Conservation (phyloP, 306 rosid species). For the Castanopsis chinensis region DNA sequence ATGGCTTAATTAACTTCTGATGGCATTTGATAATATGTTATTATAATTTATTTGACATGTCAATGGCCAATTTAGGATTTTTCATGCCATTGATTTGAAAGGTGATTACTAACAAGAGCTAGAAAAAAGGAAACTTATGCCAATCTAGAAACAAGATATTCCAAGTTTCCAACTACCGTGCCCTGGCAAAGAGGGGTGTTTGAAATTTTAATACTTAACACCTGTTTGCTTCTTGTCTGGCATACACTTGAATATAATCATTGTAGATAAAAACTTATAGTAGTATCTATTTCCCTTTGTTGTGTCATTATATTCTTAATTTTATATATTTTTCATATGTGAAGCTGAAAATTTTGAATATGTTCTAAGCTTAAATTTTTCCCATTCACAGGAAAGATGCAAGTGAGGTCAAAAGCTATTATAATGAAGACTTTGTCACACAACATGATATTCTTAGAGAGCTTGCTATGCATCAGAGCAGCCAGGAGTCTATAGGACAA, state of each 20-base stretch:
- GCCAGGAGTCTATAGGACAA: constrained; percentile 20
- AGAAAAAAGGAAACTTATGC: neutral
- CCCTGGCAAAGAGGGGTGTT: neutral
- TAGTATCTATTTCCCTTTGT: neutral
- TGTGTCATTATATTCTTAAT: neutral
- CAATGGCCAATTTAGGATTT: neutral
- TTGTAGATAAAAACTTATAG: neutral
- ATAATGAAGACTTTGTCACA: constrained; percentile 43
- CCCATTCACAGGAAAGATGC: constrained; percentile 38
- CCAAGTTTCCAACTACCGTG: too few species aligned
- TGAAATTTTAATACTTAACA: neutral
- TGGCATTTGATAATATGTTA: neutral
- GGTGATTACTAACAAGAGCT: neutral
- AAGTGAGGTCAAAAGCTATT: constrained; percentile 26
- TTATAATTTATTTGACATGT: neutral
- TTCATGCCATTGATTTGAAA: neutral
- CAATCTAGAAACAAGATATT: too few species aligned
- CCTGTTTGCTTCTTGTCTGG: neutral
- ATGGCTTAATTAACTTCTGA: neutral
- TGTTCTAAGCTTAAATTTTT: neutral
- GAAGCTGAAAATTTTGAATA: neutral
- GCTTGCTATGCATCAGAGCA: constrained; percentile 44
- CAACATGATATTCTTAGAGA: constrained; percentile 64
- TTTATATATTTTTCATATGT: neutral
- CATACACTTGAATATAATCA: neutral